Percentiles rank a stretch among this genome's conserved stretches.
Evolutionary conservation across 768 basidiomycete genomes (phyloP).

Genomic region (Boletus rubescentipes): DNA sequence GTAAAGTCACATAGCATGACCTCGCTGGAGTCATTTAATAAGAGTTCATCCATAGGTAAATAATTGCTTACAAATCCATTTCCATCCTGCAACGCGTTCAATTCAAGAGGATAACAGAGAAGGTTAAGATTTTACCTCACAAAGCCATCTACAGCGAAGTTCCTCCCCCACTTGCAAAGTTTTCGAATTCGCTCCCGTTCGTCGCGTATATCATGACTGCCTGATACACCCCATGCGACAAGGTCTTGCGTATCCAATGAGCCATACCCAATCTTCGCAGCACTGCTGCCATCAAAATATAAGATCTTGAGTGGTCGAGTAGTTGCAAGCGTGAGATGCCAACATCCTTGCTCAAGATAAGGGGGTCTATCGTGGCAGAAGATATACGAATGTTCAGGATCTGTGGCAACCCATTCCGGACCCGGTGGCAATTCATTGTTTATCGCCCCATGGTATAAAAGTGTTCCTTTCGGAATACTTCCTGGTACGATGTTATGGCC

Average conservation of each 20-base stretch:
- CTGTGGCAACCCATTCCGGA: conserved; percentile 35
- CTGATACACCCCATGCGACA: conserved; percentile 39
- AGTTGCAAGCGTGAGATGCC: conserved; percentile 18
- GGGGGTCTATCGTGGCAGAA: conserved; percentile 30
- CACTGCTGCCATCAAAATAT: conserved; percentile 55
- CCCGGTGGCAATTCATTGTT: conserved; percentile 23
- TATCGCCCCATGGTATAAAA: conserved; percentile 34
- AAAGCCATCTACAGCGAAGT: conserved; percentile 44
- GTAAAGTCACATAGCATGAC: conserved; percentile 37
- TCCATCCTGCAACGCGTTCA: conserved; percentile 22
- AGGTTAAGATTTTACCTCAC: conserved; percentile 34
- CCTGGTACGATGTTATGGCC: conserved; percentile 32
- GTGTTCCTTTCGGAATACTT: conserved; percentile 34
- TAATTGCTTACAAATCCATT: conserved; percentile 32
- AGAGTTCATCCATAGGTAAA: neutral
- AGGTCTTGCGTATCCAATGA: conserved; percentile 49
- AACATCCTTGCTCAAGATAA: conserved; percentile 3
- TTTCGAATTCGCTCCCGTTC: conserved; percentile 38
- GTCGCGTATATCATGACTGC: conserved; percentile 13
- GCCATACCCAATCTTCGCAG: conserved; percentile 41
- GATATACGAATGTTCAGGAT: conserved; percentile 38
- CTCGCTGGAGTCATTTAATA: conserved; percentile 26
- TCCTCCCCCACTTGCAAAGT: conserved; percentile 46
- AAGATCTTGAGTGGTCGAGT: conserved; percentile 41
- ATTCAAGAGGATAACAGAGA: neutral